Base-by-base conservation (phyloP, 1,139 yeast species). In the Candida tunisiensis region DNA sequence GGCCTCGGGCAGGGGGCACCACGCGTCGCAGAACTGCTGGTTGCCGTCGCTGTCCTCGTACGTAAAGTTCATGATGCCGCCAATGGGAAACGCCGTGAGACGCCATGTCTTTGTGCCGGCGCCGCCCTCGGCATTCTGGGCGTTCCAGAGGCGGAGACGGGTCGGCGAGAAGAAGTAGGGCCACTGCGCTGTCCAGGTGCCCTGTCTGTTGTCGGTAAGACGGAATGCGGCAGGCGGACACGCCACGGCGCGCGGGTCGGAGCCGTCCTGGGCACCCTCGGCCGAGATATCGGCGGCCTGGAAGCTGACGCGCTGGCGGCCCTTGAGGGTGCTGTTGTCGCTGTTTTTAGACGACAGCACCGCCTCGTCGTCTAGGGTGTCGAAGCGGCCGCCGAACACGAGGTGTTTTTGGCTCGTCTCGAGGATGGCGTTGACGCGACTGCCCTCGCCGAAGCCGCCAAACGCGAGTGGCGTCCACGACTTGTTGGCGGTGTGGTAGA, bases 41-140 rank as follows among this genome's bases (percentile, higher is more conserved):
- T 52, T 55, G 30, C 74, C 70, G 2, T 82, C 63, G 2, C 48
- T 39, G 44, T 85, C 91, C 19, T 77, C 56, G 44, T 82, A 88
- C 0, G 93, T 73, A 38, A 88, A 53, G 46, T 88, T 88, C 93
- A 88, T 78, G 36, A 85, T 85, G 39, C 96, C 85, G 39, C 74
- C 67, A 24, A 82, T 65, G 1, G 96, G 96, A 31, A 65, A 58
- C 0, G 94, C 71, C 28, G 77, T 57, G 13, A 88, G 58, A 42
- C 95, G 63, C 49, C 83, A 85, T 6, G 63, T 39, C 32, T 72
- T 62, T 4, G 79, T 68, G 7, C 78, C 74, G 25, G 58, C 53
- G 28, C 61, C 56, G 21, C 59, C 59, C 6, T 60, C 57, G n/a
- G n/a, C n/a, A n/a, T n/a, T n/a, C 8, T 55, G 51, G 3, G 55